phyloP scores from a whole-genome alignment of 1,284 basidiomycete genomes.

The Macrocybe sp. region DNA sequence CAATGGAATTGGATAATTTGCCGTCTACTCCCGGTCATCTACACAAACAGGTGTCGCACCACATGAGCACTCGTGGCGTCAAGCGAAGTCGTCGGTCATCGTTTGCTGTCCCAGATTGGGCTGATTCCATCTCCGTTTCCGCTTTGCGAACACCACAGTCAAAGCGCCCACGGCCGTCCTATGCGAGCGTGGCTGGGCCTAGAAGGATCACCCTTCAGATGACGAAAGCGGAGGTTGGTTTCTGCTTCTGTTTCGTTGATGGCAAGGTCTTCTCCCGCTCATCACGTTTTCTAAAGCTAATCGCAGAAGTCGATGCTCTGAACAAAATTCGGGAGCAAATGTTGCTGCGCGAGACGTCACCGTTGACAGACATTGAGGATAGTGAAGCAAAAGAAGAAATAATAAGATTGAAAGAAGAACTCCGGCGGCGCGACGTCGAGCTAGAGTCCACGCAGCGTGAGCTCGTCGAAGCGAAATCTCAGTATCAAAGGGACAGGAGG shows the following conservation, averaged over 20 bases:
- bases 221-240: constrained; percentile 37
- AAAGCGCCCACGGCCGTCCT: constrained; percentile 24
- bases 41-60: constrained; percentile 25
- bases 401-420: constrained; percentile 21
- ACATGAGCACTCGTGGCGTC: constrained; percentile 1
- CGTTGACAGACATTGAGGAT: constrained; percentile 26
- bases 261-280: background rate
- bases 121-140: background rate
- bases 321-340: constrained; percentile 13
- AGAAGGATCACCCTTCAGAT: constrained; percentile 23
- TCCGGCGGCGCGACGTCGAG: constrained; percentile 22
- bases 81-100: constrained; percentile 13
- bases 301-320: constrained; percentile 14
- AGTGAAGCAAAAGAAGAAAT: constrained; percentile 24
- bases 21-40: constrained; percentile 15
- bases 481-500: constrained; percentile 1
- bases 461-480: constrained; percentile 7
- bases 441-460: constrained; percentile 19
- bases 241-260: background rate
- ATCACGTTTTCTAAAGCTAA: constrained; percentile 11
- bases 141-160: background rate
- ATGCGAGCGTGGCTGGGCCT: background rate
- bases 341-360: constrained; percentile 17
- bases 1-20: constrained; percentile 28
- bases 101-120: background rate